These are phyloP conservation scores for Colletotrichum orbiculare DNA, from an alignment of 2,329 filamentous ascomycete genomes.

Conservation along the genomic window DNA sequence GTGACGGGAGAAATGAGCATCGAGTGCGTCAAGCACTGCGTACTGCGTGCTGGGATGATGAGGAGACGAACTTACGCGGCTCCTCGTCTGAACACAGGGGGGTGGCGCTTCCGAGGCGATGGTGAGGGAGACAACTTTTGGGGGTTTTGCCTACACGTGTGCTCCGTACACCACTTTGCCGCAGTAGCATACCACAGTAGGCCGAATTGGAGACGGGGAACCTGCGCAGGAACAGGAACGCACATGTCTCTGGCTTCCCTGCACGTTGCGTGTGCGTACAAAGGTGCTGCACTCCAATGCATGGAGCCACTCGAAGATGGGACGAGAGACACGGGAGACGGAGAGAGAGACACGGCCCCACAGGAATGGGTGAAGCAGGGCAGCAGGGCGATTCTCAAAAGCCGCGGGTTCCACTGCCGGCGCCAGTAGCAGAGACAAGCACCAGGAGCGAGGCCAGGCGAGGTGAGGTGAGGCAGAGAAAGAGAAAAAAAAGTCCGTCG, in stretches of 20 bases:
- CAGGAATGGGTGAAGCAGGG: conserved; percentile 15
- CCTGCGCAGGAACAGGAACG: conserved; percentile 23
- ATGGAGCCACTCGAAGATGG: conserved; percentile 15
- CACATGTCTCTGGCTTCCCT: conserved; percentile 15
- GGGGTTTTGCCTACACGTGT: conserved; percentile 15
- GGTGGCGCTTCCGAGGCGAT: conserved; percentile 10
- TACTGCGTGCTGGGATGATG: no score
- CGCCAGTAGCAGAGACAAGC: not conserved
- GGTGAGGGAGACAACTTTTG: conserved; percentile 17
- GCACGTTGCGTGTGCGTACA: conserved; percentile 9
- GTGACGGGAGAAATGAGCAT: no score
- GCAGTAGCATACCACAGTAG: conserved; percentile 6
- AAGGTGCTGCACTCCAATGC: not conserved
- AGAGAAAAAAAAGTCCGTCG: no score
- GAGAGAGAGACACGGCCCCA: not conserved
- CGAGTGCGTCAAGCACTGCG: no score
- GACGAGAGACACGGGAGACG: conserved; percentile 3
- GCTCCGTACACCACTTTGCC: conserved; percentile 16
- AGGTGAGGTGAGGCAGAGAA: no score
- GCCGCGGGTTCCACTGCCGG: conserved; percentile 4
- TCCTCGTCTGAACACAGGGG: conserved; percentile 1
- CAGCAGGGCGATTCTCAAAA: conserved; percentile 6
- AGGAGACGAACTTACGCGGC: conserved; percentile 4
- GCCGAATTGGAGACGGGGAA: conserved; percentile 4
- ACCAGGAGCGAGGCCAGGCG: no score